A percentile compares a stretch with the other conserved stretches of the same genome.
phyloP scores from a whole-genome alignment of 805 yeast species.

The Yarrowia keelungensis region DNA sequence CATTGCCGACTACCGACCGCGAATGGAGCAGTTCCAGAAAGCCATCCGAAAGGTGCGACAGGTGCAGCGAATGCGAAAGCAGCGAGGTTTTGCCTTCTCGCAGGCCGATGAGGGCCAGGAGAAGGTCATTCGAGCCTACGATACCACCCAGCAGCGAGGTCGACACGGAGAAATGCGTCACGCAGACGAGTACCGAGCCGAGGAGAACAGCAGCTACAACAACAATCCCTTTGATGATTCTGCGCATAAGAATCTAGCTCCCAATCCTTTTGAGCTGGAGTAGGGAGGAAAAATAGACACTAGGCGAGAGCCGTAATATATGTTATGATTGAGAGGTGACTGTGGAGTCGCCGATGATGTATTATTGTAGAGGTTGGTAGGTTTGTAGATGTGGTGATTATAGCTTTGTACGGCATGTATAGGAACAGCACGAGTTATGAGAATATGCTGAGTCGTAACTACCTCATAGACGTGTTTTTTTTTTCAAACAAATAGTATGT shows the following conservation, averaged over 20 bases:
- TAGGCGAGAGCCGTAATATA: too few relatives aligned
- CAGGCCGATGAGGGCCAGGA: constrained; percentile 96
- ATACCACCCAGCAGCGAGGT: constrained; percentile 86
- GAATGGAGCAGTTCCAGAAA: constrained; percentile 94
- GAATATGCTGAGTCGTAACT: too few relatives aligned
- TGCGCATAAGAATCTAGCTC: constrained; percentile 15
- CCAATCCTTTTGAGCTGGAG: constrained; percentile 37
- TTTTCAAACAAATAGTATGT: too few relatives aligned
- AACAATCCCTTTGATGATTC: constrained; percentile 36
- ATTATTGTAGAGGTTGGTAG: too few relatives aligned
- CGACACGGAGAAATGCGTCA: constrained; percentile 65
- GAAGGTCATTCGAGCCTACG: constrained; percentile 88
- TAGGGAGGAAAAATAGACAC: constrained; percentile 19
- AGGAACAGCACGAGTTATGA: too few relatives aligned
- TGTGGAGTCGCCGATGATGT: too few relatives aligned
- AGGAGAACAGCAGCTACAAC: neutral
- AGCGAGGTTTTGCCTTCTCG: constrained; percentile 97
- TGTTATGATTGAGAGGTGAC: too few relatives aligned
- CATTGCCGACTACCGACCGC: constrained; percentile 92
- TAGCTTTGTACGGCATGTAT: too few relatives aligned
- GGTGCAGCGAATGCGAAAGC: constrained; percentile 97
- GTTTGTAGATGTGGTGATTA: too few relatives aligned
- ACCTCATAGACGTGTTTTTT: too few relatives aligned
- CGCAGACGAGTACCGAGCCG: constrained; percentile 16
- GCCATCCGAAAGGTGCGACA: constrained; percentile 97